Percentiles rank a stretch among this genome's conserved stretches.
Evolutionary conservation across 148 eudicot genomes (phyloP).

Genomic region (Arctostaphylos glauca): DNA sequence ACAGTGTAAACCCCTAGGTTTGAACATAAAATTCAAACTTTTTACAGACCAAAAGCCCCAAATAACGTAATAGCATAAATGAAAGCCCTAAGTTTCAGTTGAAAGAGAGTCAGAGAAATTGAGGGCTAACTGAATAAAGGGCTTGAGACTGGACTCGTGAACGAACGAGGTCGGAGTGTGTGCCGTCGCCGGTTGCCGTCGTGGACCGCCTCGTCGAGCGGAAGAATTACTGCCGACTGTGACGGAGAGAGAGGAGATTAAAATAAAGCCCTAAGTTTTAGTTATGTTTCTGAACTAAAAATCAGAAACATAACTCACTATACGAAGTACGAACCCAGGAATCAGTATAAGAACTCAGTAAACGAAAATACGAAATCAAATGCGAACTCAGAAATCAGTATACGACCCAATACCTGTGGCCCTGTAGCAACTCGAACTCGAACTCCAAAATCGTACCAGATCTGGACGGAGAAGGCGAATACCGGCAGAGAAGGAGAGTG

Average conservation of each 20-base stretch:
- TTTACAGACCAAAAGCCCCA: background rate
- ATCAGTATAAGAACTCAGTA: too few species aligned
- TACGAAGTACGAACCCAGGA: too few species aligned
- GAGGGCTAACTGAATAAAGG: background rate
- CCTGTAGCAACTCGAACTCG: too few species aligned
- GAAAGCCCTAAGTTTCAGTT: background rate
- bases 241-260: background rate
- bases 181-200: background rate
- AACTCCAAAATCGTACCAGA: too few species aligned
- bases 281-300: too few species aligned
- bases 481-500: too few species aligned
- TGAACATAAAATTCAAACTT: background rate
- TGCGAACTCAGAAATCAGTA: too few species aligned
- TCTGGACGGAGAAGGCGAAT: too few species aligned
- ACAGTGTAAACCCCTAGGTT: background rate
- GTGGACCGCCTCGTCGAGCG: background rate
- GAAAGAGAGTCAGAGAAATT: background rate
- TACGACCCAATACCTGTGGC: too few species aligned
- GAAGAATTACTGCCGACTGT: background rate
- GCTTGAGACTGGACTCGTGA: background rate
- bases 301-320: too few species aligned
- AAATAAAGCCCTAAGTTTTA: too few species aligned
- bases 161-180: background rate
- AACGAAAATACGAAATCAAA: too few species aligned
- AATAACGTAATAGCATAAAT: background rate